Base-by-base conservation (phyloP, 2,329 filamentous ascomycete species). In the Parastagonospora avenae region DNA sequence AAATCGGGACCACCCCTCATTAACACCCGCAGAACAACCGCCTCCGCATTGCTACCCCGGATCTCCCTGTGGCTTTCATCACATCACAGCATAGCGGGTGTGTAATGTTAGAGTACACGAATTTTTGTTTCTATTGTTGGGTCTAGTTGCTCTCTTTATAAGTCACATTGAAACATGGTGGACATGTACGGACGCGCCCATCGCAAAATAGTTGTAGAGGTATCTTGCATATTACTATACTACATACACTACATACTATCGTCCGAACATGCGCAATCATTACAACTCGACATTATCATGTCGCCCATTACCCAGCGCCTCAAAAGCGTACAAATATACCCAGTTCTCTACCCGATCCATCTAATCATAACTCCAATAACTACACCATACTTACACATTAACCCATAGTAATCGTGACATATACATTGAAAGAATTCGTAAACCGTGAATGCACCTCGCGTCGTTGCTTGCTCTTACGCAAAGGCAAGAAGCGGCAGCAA, bases 31-130 rank as follows among this genome's bases (percentile, higher is more conserved):
- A 50, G 35, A 45, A 43, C 31, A 51, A 48, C 46, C 46, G 44
- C 45, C 53, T 57, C 59, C 52, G 54, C 59, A 57, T 31, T 31
- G 30, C 39, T 36, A 54, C 58, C 52, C 50, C 52, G 59, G 58
- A 56, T 63, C 53, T 57, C 43, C 46, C 39, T 30, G 7, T n/a
- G 14, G 42, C 37, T 36, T 41, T 14, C 16, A 33, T 28, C 19
- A 24, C 19, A 24, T 24, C 5, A n/a, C n/a, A n/a, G n/a, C n/a
- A n/a, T n/a, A n/a, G n/a, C n/a, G n/a, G n/a, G n/a, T n/a, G n/a
- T n/a, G n/a, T n/a, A n/a, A n/a, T n/a, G n/a, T n/a, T n/a, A n/a
- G n/a, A n/a, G n/a, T n/a, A n/a, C n/a, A n/a, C n/a, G n/a, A n/a
- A n/a, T n/a, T n/a, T n/a, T n/a, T n/a, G 19, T 3, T 5, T 24